These are phyloP conservation scores for Cucurbita pepo DNA, from an alignment of 306 rosid species.

Conservation along the genomic window DNA sequence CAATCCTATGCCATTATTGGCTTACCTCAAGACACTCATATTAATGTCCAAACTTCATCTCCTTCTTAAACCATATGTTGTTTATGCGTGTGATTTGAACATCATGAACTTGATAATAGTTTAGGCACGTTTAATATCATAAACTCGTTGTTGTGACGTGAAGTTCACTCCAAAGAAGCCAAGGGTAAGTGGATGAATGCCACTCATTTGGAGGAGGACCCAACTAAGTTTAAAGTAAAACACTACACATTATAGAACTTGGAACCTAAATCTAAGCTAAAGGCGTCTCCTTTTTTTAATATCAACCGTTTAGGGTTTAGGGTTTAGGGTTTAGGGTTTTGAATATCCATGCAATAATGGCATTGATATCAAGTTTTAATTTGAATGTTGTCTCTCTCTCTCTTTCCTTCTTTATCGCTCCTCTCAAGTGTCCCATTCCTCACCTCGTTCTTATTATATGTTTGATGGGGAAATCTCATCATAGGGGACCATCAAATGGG, in stretches of 20 bases:
- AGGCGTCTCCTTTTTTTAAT: not conserved
- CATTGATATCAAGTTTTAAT: not conserved
- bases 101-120: not conserved
- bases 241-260: not conserved
- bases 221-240: not conserved
- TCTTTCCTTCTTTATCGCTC: not conserved
- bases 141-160: not conserved
- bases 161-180: not conserved
- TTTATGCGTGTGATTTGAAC: not conserved
- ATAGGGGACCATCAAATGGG: slow-evolving; percentile 14
- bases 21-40: no score
- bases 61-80: not conserved
- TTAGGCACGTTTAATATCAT: not conserved
- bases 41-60: no score
- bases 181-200: not conserved
- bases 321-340: no score
- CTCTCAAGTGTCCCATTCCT: slow-evolving; percentile 4
- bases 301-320: not conserved
- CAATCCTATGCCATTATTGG: no score
- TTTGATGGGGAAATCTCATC: slow-evolving; percentile 13
- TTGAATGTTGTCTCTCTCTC: not conserved
- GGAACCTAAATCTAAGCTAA: not conserved
- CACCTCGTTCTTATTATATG: slow-evolving; percentile 13
- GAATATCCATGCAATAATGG: no score
- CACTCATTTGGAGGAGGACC: not conserved